Evolutionary conservation across 2,329 filamentous ascomycete genomes (phyloP).

Genomic region (Aspergillus sp.): DNA sequence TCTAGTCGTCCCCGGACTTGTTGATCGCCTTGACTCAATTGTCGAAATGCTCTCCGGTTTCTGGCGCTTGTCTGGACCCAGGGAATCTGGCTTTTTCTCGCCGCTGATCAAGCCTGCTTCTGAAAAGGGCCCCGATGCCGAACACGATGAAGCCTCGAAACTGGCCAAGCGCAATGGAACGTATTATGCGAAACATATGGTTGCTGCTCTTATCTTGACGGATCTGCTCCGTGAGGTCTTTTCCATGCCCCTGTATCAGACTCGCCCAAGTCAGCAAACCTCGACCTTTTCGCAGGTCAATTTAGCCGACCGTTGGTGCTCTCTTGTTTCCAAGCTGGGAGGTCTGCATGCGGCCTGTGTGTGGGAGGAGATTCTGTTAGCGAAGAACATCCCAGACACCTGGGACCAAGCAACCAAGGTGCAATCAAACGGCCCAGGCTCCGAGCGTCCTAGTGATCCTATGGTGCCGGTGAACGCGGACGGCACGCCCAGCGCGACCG

Average conservation of each 20-base stretch:
- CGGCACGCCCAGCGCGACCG: constrained; percentile 19
- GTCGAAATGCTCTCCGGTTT: constrained; percentile 69
- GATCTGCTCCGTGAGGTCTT: constrained; percentile 74
- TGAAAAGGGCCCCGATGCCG: constrained; percentile 19
- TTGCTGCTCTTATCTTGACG: constrained; percentile 73
- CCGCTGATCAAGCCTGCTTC: constrained; percentile 52
- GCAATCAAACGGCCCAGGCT: constrained; percentile 35
- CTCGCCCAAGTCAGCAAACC: constrained; percentile 59
- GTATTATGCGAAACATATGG: constrained; percentile 71
- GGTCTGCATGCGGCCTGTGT: constrained; percentile 75
- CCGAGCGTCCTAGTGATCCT: constrained; percentile 43
- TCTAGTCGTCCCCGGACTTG: constrained; percentile 75
- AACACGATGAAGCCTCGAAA: constrained; percentile 28
- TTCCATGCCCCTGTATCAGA: constrained; percentile 61
- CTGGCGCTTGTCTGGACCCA: constrained; percentile 49
- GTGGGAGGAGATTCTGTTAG: constrained; percentile 78
- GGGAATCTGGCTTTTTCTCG: constrained; percentile 65
- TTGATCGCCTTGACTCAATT: constrained; percentile 70
- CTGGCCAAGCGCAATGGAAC: constrained; percentile 63
- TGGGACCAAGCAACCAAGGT: constrained; percentile 51
- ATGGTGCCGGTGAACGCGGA: constrained; percentile 23
- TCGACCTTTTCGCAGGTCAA: constrained; percentile 74
- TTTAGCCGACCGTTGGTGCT: constrained; percentile 77
- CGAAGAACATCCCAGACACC: constrained; percentile 67
- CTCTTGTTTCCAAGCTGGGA: constrained; percentile 73